Evolutionary conservation across 345 rosid genomes (phyloP), one percentile per base, ranked within the genome.

Genomic region (Adansonia digitata): DNA sequence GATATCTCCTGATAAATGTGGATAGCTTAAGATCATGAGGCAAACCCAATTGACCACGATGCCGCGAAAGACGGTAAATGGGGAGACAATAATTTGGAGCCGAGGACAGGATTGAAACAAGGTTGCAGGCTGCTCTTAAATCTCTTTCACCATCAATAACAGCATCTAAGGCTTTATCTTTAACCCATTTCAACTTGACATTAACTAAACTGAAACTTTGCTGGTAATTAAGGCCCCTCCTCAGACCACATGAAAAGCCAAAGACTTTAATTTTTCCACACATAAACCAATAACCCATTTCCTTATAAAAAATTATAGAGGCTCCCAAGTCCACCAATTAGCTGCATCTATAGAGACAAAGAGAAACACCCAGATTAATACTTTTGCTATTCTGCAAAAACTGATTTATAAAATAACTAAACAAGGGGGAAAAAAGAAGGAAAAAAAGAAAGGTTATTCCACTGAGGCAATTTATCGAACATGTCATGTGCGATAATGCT

Each of bases 111-210:
- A 56, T 26, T 34, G 62, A 56, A 5, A 56, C 62, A 56, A 56
- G 62, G 26, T 56, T 56, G 62, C 34, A 56, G 34, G 62, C 62
- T 24, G 62, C 62, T 26, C 62, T 56, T 26, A 56, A 56, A 22
- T 56, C 62, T 56, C 62, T 56, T 56, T 56, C 62, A 56, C 62
- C 18, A 26, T 34, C 62, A 56, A 26, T 56, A 56, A 56, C 62
- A 56, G 34, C 35, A 56, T 56, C 62, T 12, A 56, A 56, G 35
- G 35, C 35, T 26, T 56, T 12, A 56, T 56, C 62, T 56, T 56
- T 56, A 56, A 56, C 62, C 62, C 62, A 56, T 56, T 56, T 56
- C 7, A 26, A 24, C 34, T 56, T 56, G 26, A 56, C 35, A 56
- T 56, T 55, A 56, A 56, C 62, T 26, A 56, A 56, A 56, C 62